Evolutionary conservation across 2,329 filamentous ascomycete species (phyloP).

Genomic region (Xylariomycetidae sp.): DNA sequence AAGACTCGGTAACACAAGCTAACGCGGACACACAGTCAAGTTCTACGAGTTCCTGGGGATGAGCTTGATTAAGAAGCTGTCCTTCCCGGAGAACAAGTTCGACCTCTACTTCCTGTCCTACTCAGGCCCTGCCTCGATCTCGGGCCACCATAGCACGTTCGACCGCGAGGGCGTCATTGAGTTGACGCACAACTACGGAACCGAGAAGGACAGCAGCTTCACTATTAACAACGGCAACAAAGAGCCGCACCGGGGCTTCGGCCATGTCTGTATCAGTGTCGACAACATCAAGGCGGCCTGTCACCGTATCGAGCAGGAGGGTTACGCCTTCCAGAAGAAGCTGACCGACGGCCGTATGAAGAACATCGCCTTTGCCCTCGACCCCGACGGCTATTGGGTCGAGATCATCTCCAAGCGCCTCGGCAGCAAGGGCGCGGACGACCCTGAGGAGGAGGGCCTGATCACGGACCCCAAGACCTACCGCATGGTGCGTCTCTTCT

Average conservation of each 20-base stretch:
- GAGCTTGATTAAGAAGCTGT: slow-evolving; percentile 72
- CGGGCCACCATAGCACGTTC: slow-evolving; percentile 62
- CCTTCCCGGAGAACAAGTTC: slow-evolving; percentile 84
- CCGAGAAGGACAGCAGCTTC: slow-evolving; percentile 76
- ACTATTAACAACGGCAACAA: slow-evolving; percentile 81
- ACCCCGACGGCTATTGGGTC: slow-evolving; percentile 84
- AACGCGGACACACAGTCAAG: slow-evolving; percentile 62
- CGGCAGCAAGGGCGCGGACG: slow-evolving; percentile 37
- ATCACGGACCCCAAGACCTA: slow-evolving; percentile 72
- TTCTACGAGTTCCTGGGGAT: slow-evolving; percentile 94
- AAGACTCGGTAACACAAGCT: too few relatives aligned
- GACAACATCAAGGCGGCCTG: slow-evolving; percentile 87
- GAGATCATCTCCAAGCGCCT: slow-evolving; percentile 71
- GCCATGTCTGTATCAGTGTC: slow-evolving; percentile 78
- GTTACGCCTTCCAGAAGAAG: slow-evolving; percentile 94
- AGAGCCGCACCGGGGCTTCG: slow-evolving; percentile 80
- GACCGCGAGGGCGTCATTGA: slow-evolving; percentile 89
- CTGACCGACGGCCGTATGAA: slow-evolving; percentile 81
- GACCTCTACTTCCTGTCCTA: slow-evolving; percentile 95
- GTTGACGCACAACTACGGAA: slow-evolving; percentile 80
- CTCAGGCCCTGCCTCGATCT: slow-evolving; percentile 69
- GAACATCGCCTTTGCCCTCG: slow-evolving; percentile 83
- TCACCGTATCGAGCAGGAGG: slow-evolving; percentile 79
- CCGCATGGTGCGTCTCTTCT: slow-evolving; percentile 56
- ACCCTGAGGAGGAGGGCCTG: slow-evolving; percentile 65